phyloP scores from a whole-genome alignment of 2,329 filamentous ascomycete species.

The Microsporum canis region DNA sequence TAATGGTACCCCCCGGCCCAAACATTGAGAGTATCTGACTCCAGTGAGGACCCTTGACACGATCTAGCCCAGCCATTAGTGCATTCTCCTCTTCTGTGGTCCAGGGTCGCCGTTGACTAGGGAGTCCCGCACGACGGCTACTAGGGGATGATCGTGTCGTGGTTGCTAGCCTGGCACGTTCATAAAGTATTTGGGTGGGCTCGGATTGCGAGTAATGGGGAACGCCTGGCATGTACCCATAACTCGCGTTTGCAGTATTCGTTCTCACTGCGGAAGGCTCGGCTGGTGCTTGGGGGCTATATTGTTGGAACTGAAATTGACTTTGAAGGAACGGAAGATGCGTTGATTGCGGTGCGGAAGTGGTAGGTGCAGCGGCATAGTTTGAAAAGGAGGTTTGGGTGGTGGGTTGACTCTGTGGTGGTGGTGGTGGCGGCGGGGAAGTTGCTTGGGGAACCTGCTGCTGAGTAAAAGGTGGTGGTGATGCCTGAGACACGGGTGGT shows the following conservation, averaged over 20 bases:
- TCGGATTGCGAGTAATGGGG: slow-evolving; percentile 39
- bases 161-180: slow-evolving; percentile 45
- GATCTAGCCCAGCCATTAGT: slow-evolving; percentile 75
- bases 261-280: slow-evolving; percentile 21
- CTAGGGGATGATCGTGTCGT: slow-evolving; percentile 45
- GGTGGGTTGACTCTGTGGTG: slow-evolving; percentile 9
- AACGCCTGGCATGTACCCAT: slow-evolving; percentile 36
- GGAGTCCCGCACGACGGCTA: slow-evolving; percentile 41
- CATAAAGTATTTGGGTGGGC: slow-evolving; percentile 47
- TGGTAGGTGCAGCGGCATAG: slow-evolving; percentile 55
- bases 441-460: slow-evolving; percentile 7
- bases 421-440: slow-evolving; percentile 8
- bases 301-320: slow-evolving; percentile 34
- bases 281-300: slow-evolving; percentile 25
- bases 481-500: slow-evolving; percentile 8
- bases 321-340: slow-evolving; percentile 31
- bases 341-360: slow-evolving; percentile 62
- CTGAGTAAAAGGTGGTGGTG: slow-evolving; percentile 16
- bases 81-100: slow-evolving; percentile 82
- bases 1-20: slow-evolving; percentile 66
- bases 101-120: slow-evolving; percentile 64
- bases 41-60: slow-evolving; percentile 86
- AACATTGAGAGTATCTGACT: slow-evolving; percentile 81
- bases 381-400: neutral
- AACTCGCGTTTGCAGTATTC: slow-evolving; percentile 28